Conservation (phyloP, 345 rosid species). For the Trapa bicornis region DNA sequence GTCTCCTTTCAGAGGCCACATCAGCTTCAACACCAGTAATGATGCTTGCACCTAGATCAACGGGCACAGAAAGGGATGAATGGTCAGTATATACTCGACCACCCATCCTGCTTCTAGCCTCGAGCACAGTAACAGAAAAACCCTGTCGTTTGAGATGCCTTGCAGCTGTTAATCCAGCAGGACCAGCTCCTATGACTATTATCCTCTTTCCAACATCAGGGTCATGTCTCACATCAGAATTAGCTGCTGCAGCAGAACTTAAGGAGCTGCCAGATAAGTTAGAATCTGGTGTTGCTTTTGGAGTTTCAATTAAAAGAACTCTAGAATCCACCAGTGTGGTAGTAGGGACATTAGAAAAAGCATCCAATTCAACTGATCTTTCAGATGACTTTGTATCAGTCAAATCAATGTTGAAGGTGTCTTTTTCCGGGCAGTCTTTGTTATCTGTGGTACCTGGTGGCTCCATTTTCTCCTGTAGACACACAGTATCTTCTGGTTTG, state of each 20-base stretch:
- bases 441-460: slow-evolving; percentile 16
- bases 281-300: slow-evolving; percentile 24
- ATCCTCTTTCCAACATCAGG: slow-evolving; percentile 44
- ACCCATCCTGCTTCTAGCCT: slow-evolving; percentile 89
- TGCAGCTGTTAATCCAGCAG: slow-evolving; percentile 97
- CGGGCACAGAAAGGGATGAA: slow-evolving; percentile 97
- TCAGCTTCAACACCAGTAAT: slow-evolving; percentile 99
- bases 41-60: slow-evolving; percentile 99
- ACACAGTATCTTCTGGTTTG: slow-evolving; percentile 19
- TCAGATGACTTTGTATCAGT: slow-evolving; percentile 17
- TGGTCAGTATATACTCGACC: slow-evolving; percentile 94
- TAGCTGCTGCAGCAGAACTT: slow-evolving; percentile 1
- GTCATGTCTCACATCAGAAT: slow-evolving; percentile 21
- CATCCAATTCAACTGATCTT: slow-evolving; percentile 23
- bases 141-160: slow-evolving; percentile 96
- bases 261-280: slow-evolving; percentile 1
- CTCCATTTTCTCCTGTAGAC: slow-evolving; percentile 23
- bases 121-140: slow-evolving; percentile 74
- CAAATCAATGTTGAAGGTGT: slow-evolving; percentile 16
- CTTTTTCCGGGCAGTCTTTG: slow-evolving; percentile 24
- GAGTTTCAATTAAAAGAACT: slow-evolving; percentile 13
- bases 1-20: slow-evolving; percentile 93
- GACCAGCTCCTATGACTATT: slow-evolving; percentile 95
- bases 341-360: slow-evolving; percentile 16
- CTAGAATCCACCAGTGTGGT: slow-evolving; percentile 17